These are phyloP conservation scores for Bothriochloa decipiens DNA, from an alignment of 176 grass and related monocot species.

Conservation along the genomic window DNA sequence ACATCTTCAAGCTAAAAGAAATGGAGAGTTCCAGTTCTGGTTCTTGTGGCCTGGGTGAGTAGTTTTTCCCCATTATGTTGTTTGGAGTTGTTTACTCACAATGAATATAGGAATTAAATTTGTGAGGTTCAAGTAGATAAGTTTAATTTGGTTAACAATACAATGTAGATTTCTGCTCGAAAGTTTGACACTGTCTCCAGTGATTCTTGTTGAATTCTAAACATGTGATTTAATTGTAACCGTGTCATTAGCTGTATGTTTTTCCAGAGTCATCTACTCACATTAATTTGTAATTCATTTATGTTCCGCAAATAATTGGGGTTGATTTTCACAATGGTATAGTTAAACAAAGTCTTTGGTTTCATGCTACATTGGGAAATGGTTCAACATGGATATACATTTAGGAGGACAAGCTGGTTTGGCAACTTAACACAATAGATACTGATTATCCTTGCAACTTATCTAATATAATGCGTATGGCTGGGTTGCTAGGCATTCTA, in stretches of 20 bases:
- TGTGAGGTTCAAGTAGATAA: conserved; percentile 8
- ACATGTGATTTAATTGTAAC: not conserved
- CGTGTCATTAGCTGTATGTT: not conserved
- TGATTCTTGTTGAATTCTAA: conserved; percentile 17
- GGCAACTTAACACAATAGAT: not conserved
- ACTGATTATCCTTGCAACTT: conserved; percentile 18
- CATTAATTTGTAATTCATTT: not conserved
- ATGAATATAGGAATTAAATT: conserved; percentile 5
- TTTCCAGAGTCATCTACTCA: not conserved
- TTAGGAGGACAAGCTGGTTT: not conserved
- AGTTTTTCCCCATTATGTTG: not conserved
- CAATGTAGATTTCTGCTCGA: not conserved
- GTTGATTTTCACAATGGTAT: not conserved
- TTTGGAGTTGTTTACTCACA: not conserved
- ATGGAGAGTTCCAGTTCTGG: conserved; percentile 59
- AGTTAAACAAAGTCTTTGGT: not conserved
- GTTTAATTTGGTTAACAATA: not conserved
- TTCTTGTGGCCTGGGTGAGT: conserved; percentile 48
- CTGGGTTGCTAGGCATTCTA: not conserved
- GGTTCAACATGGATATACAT: not conserved
- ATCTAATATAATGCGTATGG: not conserved
- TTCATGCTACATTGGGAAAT: not conserved
- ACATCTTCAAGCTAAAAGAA: conserved; percentile 44
- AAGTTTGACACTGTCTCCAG: not conserved
- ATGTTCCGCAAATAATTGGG: not conserved